Evolutionary conservation across 257 asterid genomes (phyloP), one percentile per base, ranked within the genome.

Genomic region (Plantago major): DNA sequence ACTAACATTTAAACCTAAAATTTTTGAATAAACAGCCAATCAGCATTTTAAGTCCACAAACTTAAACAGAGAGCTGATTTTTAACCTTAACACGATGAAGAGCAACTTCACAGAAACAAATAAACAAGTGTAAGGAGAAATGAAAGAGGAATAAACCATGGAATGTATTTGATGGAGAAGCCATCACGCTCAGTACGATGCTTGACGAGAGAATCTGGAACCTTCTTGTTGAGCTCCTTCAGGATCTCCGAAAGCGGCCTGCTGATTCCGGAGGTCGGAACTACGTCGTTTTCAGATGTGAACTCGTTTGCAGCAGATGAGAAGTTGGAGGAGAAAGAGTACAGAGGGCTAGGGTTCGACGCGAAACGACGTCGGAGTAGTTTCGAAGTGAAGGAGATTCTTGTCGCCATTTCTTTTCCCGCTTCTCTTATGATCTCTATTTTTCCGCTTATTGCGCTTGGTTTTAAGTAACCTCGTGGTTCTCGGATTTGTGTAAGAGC

Each of bases 141-240:
- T n/a, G 46, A 57, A 14, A n/a, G 56, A 28, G 46, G 11, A 2
- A 54, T 22, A 46, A 33, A 90, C 96, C 95, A 85, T 60, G 96
- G 96, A 46, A 84, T 79, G 71, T 84, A 91, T 82, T 79, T 84
- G 69, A 76, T 5, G 68, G 88, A 57, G 68, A 62, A 66, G 70
- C 82, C 88, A 1, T 56, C 51, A 46, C 87, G 66, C n/a, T 79
- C 80, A 10, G 72, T 60, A 53, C 89, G 84, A 65, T 12, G 28
- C 33, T 64, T 67, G 74, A 90, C 52, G 59, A 85, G 87, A 47
- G 90, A 67, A 6, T 90, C 95, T 0, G 96, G 98, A 5, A 90
- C 89, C 64, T 85, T 88, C 77, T 90, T 90, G 86, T 79, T 85
- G 62, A 88, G 72, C 58, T 88, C 91, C 59, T 79, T 88, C 59